Base-by-base conservation (phyloP, 768 basidiomycete species). In the Punctularia strigosozonata region DNA sequence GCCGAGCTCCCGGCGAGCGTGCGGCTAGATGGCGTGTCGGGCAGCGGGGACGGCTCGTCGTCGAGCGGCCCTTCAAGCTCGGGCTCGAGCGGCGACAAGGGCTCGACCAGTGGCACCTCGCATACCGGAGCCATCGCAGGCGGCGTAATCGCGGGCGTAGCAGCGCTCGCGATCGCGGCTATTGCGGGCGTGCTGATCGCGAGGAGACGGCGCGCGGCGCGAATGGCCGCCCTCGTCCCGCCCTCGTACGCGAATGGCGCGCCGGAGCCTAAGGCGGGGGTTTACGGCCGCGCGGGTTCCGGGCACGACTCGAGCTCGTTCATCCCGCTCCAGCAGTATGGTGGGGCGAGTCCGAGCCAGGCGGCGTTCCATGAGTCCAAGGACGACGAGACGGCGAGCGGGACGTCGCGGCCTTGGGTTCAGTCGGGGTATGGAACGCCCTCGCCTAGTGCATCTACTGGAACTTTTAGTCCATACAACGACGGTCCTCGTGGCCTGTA, bases 281-380 rank as follows among this genome's bases (percentile, higher is more conserved):
- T 30, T 49, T 44, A 19, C 33, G 10, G 18, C 31, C 47, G 57
- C 21, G 65, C 54, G 39, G 48, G 53, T 38, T 60, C 75, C 28
- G 57, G 58, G 58, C 76, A 77, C 45, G 73, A 80, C 60, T 75
- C 77, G 50, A 78, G 76, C 45, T 70, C 79, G 25, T 83, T 84
- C 50, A 62, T 80, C 37, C 81, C 82, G n/a, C 55, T 85, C 49
- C n/a, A n/a, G n/a, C 77, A 78, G 52, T 71, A 69, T 50, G n/a
- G n/a, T n/a, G n/a, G n/a, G n/a, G n/a, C n/a, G n/a, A n/a, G n/a
- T n/a, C n/a, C n/a, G n/a, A n/a, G n/a, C n/a, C n/a, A n/a, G n/a
- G n/a, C n/a, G 25, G 69, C 64, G 49, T 52, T 79, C 45, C 55
- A 60, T 24, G 49, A 60, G 43, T 61, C 63, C 31, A 44, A 52